Conservation (phyloP, 352 stramenopile species). For the Phytopythium montanum region DNA sequence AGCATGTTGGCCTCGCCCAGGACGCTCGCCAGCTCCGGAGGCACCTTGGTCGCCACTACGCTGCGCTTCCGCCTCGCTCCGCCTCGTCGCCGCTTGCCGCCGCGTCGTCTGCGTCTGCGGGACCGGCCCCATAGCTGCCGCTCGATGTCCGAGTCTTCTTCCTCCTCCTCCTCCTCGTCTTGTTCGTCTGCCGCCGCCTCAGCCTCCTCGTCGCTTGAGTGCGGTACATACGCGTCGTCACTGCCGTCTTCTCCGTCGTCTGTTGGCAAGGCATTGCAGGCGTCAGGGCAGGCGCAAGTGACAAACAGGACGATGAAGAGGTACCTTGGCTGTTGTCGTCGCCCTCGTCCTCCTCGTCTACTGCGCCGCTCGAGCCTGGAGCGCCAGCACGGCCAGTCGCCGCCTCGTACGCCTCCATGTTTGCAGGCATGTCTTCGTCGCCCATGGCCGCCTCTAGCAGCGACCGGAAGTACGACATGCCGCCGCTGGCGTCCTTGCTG, state of each 20-base stretch:
- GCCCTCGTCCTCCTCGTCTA: constrained; percentile 22
- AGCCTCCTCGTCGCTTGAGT: constrained; percentile 63
- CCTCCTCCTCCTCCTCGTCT: constrained; percentile 50
- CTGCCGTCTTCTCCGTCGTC: constrained; percentile 39
- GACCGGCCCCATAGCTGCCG: constrained; percentile 76
- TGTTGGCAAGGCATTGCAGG: background rate
- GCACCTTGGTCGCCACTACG: constrained; percentile 72
- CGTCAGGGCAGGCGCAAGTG: too few species aligned
- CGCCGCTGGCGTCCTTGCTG: background rate
- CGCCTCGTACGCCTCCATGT: constrained; percentile 48
- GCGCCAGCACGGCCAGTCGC: constrained; percentile 6
- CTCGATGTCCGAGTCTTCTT: constrained; percentile 86
- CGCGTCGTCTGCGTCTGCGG: constrained; percentile 41
- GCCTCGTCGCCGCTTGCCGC: constrained; percentile 26
- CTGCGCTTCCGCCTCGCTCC: constrained; percentile 40
- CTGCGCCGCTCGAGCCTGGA: constrained; percentile 17
- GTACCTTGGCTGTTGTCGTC: constrained; percentile 3
- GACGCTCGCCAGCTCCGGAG: constrained; percentile 70
- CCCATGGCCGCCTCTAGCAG: constrained; percentile 80
- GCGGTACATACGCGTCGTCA: constrained; percentile 55
- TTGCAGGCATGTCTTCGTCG: constrained; percentile 42
- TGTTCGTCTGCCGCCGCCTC: constrained; percentile 48
- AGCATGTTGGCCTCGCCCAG: constrained; percentile 84
- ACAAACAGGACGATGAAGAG: background rate
- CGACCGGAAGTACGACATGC: constrained; percentile 82